Percentiles rank a stretch among this genome's conserved stretches.
Conservation (phyloP, 768 basidiomycete genomes). For the Boletus subparvulus region DNA sequence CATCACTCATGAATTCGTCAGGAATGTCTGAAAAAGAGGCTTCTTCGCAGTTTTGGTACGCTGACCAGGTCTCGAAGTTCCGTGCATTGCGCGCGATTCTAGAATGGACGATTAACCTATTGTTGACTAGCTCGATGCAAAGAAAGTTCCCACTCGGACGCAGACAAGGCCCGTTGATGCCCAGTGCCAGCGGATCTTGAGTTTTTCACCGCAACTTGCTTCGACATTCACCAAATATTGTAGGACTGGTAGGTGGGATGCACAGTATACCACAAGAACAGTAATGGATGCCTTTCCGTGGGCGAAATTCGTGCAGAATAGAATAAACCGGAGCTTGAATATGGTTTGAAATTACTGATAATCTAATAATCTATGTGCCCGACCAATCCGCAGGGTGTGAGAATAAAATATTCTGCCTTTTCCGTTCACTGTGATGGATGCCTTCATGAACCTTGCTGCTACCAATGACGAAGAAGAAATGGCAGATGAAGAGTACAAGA, state of each 20-base stretch:
- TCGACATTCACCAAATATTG: constrained; percentile 18
- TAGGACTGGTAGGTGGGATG: not conserved
- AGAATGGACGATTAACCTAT: constrained; percentile 4
- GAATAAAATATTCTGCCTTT: no score
- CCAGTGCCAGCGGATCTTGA: constrained; percentile 13
- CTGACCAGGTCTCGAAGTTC: constrained; percentile 52
- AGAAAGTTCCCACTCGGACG: constrained; percentile 41
- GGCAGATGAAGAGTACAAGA: no score
- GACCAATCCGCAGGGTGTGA: no score
- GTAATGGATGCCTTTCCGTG: no score
- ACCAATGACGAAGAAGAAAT: no score
- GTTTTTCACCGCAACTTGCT: constrained; percentile 9
- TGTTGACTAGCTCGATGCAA: not conserved
- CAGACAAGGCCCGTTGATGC: constrained; percentile 41
- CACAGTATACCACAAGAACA: not conserved
- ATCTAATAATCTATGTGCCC: no score
- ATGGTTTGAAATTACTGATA: no score
- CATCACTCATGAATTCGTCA: constrained; percentile 34
- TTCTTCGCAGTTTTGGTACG: constrained; percentile 49
- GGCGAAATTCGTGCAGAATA: no score
- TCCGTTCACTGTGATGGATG: no score
- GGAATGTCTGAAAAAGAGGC: constrained; percentile 48
- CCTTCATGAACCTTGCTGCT: no score
- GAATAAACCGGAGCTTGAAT: no score
- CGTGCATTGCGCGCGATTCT: constrained; percentile 51